These are phyloP conservation scores for Gnetum montanum DNA, from an alignment of 75 land plant genomes.

Conservation along the genomic window DNA sequence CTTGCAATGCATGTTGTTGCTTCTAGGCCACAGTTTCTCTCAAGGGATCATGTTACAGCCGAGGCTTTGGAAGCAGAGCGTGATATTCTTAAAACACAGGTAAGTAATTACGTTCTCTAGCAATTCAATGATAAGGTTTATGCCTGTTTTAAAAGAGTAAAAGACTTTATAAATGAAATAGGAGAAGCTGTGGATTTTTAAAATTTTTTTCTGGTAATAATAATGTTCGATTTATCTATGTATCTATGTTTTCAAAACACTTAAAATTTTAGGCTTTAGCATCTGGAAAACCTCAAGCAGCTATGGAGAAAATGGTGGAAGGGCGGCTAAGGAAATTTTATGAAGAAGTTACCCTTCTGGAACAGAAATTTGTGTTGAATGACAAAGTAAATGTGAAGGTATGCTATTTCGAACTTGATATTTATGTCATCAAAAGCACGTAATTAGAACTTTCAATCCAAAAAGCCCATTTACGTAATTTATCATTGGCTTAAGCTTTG, in stretches of 20 bases:
- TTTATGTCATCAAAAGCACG: no score
- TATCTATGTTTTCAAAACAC: no score
- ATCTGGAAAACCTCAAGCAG: constrained; percentile 65
- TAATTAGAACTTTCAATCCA: no score
- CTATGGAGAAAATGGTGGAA: constrained; percentile 87
- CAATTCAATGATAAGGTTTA: no score
- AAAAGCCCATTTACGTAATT: neutral
- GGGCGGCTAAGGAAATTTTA: constrained; percentile 81
- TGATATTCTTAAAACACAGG: constrained; percentile 83
- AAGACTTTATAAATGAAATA: neutral
- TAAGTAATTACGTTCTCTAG: constrained; percentile 11
- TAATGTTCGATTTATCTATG: no score
- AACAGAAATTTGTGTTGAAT: constrained; percentile 79
- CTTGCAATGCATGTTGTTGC: constrained; percentile 98
- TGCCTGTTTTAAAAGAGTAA: neutral
- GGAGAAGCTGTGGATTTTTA: neutral
- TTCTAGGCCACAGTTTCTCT: constrained; percentile 69
- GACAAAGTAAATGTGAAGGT: constrained; percentile 73
- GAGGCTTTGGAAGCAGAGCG: constrained; percentile 61
- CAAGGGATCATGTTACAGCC: constrained; percentile 68
- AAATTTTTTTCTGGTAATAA: no score
- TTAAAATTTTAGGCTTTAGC: constrained; percentile 80
- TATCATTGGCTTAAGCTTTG: constrained; percentile 1
- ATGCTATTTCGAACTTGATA: no score
- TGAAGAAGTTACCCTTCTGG: constrained; percentile 77